phyloP scores from a whole-genome alignment of 148 eudicot species.

The Chenopodium suecicum region DNA sequence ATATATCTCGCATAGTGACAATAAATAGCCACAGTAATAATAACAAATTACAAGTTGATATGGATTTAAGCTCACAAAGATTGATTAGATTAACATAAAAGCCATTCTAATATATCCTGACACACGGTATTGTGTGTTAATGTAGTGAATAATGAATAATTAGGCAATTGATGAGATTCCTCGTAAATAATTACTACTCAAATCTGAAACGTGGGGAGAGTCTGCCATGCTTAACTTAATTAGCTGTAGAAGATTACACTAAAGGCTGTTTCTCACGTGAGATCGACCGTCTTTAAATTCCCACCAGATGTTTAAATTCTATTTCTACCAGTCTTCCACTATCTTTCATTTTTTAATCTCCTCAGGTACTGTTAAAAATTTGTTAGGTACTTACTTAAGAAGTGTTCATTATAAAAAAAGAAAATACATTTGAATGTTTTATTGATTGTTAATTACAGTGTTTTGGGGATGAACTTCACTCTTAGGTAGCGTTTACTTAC shows the following conservation, averaged over 20 bases:
- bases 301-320: neutral
- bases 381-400: neutral
- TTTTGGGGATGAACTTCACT: too few species aligned
- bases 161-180: neutral
- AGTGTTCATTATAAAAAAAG: too few species aligned
- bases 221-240: neutral
- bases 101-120: neutral
- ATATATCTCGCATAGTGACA: too few species aligned
- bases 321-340: neutral
- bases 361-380: neutral
- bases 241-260: neutral
- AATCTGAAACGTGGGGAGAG: neutral
- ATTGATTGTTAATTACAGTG: neutral
- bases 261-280: slow-evolving; percentile 9
- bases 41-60: too few species aligned
- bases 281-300: slow-evolving; percentile 4
- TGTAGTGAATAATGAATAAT: neutral
- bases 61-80: neutral
- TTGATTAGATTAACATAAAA: neutral
- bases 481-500: too few species aligned
- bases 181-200: neutral
- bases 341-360: neutral
- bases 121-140: neutral
- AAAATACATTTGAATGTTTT: too few species aligned
- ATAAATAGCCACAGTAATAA: too few species aligned